Evolutionary conservation across 2,329 filamentous ascomycete genomes (phyloP).

Genomic region (Colletotrichum sp.): DNA sequence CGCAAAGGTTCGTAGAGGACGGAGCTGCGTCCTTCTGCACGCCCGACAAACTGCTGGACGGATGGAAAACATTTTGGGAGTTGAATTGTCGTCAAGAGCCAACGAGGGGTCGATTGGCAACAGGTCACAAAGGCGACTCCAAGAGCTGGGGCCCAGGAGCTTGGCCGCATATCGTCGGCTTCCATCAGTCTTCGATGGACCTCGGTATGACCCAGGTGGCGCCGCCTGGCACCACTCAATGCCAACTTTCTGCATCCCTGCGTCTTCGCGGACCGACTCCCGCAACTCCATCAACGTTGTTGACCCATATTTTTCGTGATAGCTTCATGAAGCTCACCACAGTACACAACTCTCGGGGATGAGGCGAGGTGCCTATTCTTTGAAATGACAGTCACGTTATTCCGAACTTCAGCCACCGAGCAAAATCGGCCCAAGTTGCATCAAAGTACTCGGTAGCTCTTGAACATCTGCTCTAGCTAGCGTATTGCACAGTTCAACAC

Average conservation of each 20-base stretch:
- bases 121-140: background rate
- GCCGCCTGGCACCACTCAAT: background rate
- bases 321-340: background rate
- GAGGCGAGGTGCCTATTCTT: background rate
- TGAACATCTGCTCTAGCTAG: background rate
- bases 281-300: background rate
- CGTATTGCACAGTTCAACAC: background rate
- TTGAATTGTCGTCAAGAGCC: background rate
- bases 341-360: background rate
- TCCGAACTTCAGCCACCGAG: background rate
- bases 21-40: slow-evolving; percentile 37
- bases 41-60: slow-evolving; percentile 43
- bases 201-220: background rate
- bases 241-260: background rate
- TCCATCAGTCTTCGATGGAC: background rate
- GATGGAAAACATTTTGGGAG: slow-evolving; percentile 36
- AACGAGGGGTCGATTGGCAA: slow-evolving; percentile 3
- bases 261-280: background rate
- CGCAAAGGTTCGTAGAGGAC: slow-evolving; percentile 40
- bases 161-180: slow-evolving; percentile 22
- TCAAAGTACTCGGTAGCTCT: background rate
- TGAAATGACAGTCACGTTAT: accelerated
- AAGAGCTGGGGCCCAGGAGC: slow-evolving; percentile 1
- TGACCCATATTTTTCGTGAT: background rate
- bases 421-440: background rate